Evolutionary conservation across 2,329 filamentous ascomycete genomes (phyloP), one percentile per base, ranked within the genome.

Genomic region (Knufia fluminis): DNA sequence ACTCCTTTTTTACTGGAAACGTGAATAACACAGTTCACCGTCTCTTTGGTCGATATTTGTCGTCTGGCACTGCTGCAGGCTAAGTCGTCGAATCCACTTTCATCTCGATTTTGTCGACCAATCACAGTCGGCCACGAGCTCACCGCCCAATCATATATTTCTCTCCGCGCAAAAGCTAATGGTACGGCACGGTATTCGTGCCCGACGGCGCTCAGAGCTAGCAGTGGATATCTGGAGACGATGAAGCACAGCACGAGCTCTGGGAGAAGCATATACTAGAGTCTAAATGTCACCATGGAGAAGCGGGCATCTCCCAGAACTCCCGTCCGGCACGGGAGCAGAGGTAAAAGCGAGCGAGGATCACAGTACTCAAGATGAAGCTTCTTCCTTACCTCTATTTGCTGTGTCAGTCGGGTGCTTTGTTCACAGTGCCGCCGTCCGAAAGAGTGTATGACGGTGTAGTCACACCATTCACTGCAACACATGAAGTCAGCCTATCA

Each of bases 381-480:
- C 35, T 40, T 16, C 31, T 48, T 38, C 33, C 35, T 3, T 39
- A 48, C 33, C 22, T 48, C 19, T 19, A 23, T 3, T 31, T 38
- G 36, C 19, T 48, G 16, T 48, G 33, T 20, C 45, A 48, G 16
- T 48, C 33, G 14, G 22, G 20, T 28, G 45, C 45, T 19, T 17
- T 48, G 22, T 52, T 56, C 36, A 55, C 50, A 8, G 40, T 54
- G 24, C 52, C 52, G 17, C 46, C 42, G 19, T 12, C 52, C 3
- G 39, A 49, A 9, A 39, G 28, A n/a, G 39, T 35, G 20, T 51
- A 42, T 17, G 38, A 53, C 31, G 36, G 23, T 38, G 36, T 48
- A 8, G 33, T 50, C 31, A 46, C 48, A 4, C 33, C 52, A 20
- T 35, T 55, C 2, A 54, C 49, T 16, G 35, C 51, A 20, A 49